phyloP scores from a whole-genome alignment of 139 green algal genomes.

The Haematococcus lacustris region DNA sequence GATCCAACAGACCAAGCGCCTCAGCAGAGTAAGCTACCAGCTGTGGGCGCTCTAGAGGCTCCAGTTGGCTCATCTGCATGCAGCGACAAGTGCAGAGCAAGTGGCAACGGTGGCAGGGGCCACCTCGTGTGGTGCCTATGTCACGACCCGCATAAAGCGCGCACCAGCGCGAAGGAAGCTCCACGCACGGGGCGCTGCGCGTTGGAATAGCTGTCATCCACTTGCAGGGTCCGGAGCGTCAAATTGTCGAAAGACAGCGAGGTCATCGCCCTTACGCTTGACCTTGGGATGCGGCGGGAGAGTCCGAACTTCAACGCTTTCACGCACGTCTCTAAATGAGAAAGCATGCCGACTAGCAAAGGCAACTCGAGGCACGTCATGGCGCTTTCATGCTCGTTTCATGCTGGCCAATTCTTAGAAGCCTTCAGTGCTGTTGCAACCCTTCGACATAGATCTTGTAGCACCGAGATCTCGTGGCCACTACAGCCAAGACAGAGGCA shows the following conservation, averaged over 20 bases:
- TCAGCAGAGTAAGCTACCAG: constrained; percentile 32
- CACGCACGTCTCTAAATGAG: no score
- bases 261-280: neutral
- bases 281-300: neutral
- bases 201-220: neutral
- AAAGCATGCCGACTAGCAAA: no score
- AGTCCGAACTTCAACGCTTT: neutral
- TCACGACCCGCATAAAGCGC: neutral
- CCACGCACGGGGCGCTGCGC: constrained; percentile 15
- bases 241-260: neutral
- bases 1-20: constrained; percentile 42
- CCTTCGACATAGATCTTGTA: no score
- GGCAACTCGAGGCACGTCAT: neutral
- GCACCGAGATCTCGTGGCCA: no score
- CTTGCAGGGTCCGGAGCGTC: neutral
- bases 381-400: neutral
- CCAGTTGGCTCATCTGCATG: constrained; percentile 5
- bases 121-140: neutral
- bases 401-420: neutral
- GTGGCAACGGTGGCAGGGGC: neutral
- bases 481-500: no score
- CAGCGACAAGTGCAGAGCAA: neutral
- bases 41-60: constrained; percentile 28
- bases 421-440: no score
- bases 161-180: constrained; percentile 30